Evolutionary conservation across 2,329 filamentous ascomycete genomes (phyloP).

Genomic region (Diaporthe ilicicola): DNA sequence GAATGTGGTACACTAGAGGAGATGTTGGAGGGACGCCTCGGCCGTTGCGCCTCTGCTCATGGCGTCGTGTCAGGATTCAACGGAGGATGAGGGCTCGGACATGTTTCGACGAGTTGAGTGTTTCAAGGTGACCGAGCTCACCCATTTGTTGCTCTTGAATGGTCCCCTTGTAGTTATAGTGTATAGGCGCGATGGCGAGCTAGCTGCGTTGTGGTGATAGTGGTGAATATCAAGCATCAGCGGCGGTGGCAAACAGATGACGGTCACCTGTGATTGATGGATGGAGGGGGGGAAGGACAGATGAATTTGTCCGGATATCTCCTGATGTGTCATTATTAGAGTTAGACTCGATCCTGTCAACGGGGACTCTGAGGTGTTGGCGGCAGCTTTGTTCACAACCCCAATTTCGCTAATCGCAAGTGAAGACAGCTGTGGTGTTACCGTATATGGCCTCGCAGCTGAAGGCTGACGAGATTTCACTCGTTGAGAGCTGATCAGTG

Average conservation of each 20-base stretch:
- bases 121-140: constrained; percentile 12
- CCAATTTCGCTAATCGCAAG: neutral
- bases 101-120: constrained; percentile 17
- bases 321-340: neutral
- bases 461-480: neutral
- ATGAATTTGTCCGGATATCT: neutral
- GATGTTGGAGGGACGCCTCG: neutral
- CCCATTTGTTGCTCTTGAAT: neutral
- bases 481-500: neutral
- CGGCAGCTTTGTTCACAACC: neutral
- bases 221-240: neutral
- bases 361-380: neutral
- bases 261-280: neutral
- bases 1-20: neutral
- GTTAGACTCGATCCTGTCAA: neutral
- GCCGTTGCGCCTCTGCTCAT: constrained; percentile 16
- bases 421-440: neutral
- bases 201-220: neutral
- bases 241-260: neutral
- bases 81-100: constrained; percentile 13
- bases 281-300: too few relatives aligned
- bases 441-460: neutral
- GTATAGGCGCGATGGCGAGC: neutral
- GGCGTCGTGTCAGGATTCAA: constrained; percentile 20
- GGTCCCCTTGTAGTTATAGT: neutral